phyloP scores from a whole-genome alignment of 1,284 basidiomycete genomes.

The Cryptococcus deneoformans region DNA sequence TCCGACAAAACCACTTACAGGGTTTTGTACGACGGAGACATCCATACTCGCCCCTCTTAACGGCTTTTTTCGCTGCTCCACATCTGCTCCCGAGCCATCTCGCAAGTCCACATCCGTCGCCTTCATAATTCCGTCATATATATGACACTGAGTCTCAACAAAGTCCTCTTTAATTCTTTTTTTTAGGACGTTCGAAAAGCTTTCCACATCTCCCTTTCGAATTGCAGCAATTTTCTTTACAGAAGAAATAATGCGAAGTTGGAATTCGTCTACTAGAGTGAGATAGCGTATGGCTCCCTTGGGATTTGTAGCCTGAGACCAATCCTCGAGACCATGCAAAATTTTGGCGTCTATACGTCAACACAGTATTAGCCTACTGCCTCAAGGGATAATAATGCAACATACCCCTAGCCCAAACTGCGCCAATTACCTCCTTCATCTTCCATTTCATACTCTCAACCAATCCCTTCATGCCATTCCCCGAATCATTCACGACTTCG shows the following conservation, averaged over 20 bases:
- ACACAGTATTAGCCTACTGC: slow-evolving; percentile 40
- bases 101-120: slow-evolving; percentile 55
- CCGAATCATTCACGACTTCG: slow-evolving; percentile 74
- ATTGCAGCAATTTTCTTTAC: slow-evolving; percentile 70
- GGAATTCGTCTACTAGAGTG: slow-evolving; percentile 73
- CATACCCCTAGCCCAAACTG: slow-evolving; percentile 65
- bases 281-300: slow-evolving; percentile 58
- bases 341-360: slow-evolving; percentile 63
- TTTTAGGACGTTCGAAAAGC: slow-evolving; percentile 42
- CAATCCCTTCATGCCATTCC: slow-evolving; percentile 65
- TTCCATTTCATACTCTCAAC: slow-evolving; percentile 83
- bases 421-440: slow-evolving; percentile 77
- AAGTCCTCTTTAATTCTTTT: slow-evolving; percentile 81
- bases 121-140: slow-evolving; percentile 83
- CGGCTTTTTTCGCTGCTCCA: not conserved
- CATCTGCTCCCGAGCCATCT: not conserved
- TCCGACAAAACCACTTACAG: slow-evolving; percentile 15
- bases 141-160: slow-evolving; percentile 80
- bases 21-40: slow-evolving; percentile 16
- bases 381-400: slow-evolving; percentile 54
- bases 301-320: slow-evolving; percentile 60
- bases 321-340: slow-evolving; percentile 83
- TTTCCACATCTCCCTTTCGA: slow-evolving; percentile 17
- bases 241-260: slow-evolving; percentile 72
- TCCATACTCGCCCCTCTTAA: slow-evolving; percentile 11